These are phyloP conservation scores for Ogataea degrootiae DNA, from an alignment of 805 yeast species.

Conservation along the genomic window DNA sequence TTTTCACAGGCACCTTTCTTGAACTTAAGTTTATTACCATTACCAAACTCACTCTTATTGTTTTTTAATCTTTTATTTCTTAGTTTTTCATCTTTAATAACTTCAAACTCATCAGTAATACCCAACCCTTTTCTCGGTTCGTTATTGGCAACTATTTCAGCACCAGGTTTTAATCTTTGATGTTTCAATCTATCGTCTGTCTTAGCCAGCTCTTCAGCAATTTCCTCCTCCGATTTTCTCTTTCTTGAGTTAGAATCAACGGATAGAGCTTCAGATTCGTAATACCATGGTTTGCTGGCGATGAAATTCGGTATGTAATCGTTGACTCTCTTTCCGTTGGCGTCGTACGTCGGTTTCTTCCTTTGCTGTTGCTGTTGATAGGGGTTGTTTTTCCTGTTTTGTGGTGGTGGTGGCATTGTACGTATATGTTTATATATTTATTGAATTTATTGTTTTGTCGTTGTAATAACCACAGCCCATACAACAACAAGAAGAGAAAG, in stretches of 20 bases:
- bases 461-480: too few species aligned
- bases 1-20: conserved; percentile 45
- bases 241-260: conserved; percentile 26
- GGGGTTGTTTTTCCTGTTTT: too few species aligned
- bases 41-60: conserved; percentile 1
- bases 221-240: conserved; percentile 23
- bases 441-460: too few species aligned
- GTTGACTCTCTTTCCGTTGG: conserved; percentile 32
- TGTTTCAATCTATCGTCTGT: conserved; percentile 48
- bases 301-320: conserved; percentile 38
- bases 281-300: conserved; percentile 38
- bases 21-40: background rate
- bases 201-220: conserved; percentile 13
- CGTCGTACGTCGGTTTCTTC: conserved; percentile 25
- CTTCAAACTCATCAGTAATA: conserved; percentile 41
- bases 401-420: too few species aligned
- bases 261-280: conserved; percentile 20
- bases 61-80: conserved; percentile 5
- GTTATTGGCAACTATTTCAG: conserved; percentile 40
- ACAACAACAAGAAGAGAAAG: too few species aligned
- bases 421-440: too few species aligned
- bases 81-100: conserved; percentile 13
- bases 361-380: background rate
- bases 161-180: conserved; percentile 44
- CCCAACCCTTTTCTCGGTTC: conserved; percentile 55